Evolutionary conservation across 495 filamentous ascomycete genomes (phyloP).

Genomic region (Usnea hakonensis): DNA sequence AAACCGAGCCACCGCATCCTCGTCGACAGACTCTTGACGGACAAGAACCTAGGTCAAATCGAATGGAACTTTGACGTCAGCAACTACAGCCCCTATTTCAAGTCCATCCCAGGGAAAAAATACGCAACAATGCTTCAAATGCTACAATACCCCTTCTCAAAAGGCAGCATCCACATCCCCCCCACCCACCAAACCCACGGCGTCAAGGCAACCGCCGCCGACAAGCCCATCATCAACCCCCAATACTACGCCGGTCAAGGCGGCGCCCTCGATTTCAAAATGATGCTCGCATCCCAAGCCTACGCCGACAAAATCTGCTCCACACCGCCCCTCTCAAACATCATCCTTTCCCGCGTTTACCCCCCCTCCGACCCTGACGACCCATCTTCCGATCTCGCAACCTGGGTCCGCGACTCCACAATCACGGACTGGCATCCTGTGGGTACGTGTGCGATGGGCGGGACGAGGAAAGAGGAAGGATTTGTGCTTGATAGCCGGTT

Average conservation of each 20-base stretch:
- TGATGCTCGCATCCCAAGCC: conserved; percentile 33
- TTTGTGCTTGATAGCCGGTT: conserved; percentile 45
- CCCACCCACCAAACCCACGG: conserved; percentile 4
- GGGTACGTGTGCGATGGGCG: conserved; percentile 50
- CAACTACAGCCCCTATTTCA: conserved; percentile 41
- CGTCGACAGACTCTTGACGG: conserved; percentile 29
- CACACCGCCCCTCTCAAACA: conserved; percentile 34
- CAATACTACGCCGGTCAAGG: conserved; percentile 34
- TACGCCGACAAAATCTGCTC: conserved; percentile 39
- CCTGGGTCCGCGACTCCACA: conserved; percentile 35
- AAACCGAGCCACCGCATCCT: conserved; percentile 22
- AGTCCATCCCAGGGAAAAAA: conserved; percentile 36
- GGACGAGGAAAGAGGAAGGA: conserved; percentile 19
- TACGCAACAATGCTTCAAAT: conserved; percentile 48
- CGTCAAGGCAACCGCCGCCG: conserved; percentile 9
- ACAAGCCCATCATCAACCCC: conserved; percentile 39
- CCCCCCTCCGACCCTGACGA: conserved; percentile 25
- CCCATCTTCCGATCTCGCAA: conserved; percentile 23
- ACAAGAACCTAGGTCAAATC: conserved; percentile 37
- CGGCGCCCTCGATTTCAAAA: conserved; percentile 38
- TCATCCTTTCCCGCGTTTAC: conserved; percentile 34
- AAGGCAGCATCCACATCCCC: conserved; percentile 41
- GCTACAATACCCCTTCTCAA: conserved; percentile 46
- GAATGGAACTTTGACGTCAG: conserved; percentile 45
- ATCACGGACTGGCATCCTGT: conserved; percentile 42